Evolutionary conservation across 805 yeast genomes (phyloP), one percentile per base, ranked within the genome.

Genomic region (Phaffomyces opuntiae): DNA sequence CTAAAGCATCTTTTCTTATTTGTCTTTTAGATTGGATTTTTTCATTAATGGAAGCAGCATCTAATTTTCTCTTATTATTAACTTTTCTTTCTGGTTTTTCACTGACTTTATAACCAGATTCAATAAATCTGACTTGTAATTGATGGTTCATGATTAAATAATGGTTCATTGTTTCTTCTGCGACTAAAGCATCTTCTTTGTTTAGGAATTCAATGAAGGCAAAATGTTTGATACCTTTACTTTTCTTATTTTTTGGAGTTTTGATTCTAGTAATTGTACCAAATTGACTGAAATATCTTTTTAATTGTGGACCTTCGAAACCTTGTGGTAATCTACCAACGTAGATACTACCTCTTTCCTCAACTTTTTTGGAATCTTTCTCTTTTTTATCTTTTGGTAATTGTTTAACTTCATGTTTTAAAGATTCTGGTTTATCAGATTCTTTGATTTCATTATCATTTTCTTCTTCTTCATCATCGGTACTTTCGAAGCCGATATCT

Each of bases 131-230:
- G 34, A 85, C 90, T 65, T 86, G 83, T 55, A 93, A 69, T 50
- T 90, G 76, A 65, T 91, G 97, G 7, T 95, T 95, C 68, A 87
- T 81, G 39, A 93, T 62, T 51, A 93, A 74, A 59, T 93, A 93
- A 67, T 93, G 93, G 67, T 93, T 83, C 99, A 93, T 93, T 39
- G 97, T 82, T 53, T 93, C 98, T 50, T 85, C 86, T 4, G 96
- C 99, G 50, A 89, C 73, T 54, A 80, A 75, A 39, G 98, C 97
- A 46, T 85, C 95, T 40, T 81, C 87, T 35, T 64, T 61, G 45
- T 79, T 73, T 37, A 74, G 77, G 60, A 91, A 93, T 66, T 93
- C 96, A 39, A 93, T 70, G 64, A 87, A 91, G 7, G 89, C 98
- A 64, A 81, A 91, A 63, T 89, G 97, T 68, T 88, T 90, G 14